Evolutionary conservation across 2,329 filamentous ascomycete species (phyloP).

Genomic region (Exophiala dermatitidis): DNA sequence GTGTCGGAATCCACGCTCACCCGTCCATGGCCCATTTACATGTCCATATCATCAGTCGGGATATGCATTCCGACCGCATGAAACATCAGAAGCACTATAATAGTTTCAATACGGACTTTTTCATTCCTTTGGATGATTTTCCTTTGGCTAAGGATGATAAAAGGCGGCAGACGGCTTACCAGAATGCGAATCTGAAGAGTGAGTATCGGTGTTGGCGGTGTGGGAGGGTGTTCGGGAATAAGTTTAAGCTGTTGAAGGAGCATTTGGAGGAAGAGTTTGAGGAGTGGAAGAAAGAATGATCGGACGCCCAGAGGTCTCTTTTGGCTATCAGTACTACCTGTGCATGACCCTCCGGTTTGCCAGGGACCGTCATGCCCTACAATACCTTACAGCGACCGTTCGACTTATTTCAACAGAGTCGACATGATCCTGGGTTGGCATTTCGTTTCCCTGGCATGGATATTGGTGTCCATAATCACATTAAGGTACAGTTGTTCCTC

Average conservation of each 20-base stretch:
- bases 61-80: slow-evolving; percentile 65
- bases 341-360: too few relatives aligned
- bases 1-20: slow-evolving; percentile 72
- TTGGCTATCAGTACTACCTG: too few relatives aligned
- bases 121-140: slow-evolving; percentile 71
- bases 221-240: slow-evolving; percentile 62
- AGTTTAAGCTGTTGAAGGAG: slow-evolving; percentile 64
- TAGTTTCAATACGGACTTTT: slow-evolving; percentile 79
- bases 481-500: too few relatives aligned
- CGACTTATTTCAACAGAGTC: too few relatives aligned
- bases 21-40: slow-evolving; percentile 92
- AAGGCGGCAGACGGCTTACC: slow-evolving; percentile 48
- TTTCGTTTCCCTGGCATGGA: too few relatives aligned
- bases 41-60: slow-evolving; percentile 75
- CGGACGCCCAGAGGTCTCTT: too few relatives aligned
- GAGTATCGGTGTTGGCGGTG: slow-evolving; percentile 84
- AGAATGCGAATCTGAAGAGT: slow-evolving; percentile 52
- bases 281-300: slow-evolving; percentile 61
- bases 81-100: slow-evolving; percentile 86
- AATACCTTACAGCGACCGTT: too few relatives aligned
- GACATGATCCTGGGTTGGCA: too few relatives aligned
- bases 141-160: slow-evolving; percentile 62
- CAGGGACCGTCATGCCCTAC: too few relatives aligned
- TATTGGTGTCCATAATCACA: too few relatives aligned
- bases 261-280: slow-evolving; percentile 72